A percentile compares a stretch with the other conserved stretches of the same genome.
Conservation (phyloP, 768 basidiomycete genomes). For the Termitomyces sp. region DNA sequence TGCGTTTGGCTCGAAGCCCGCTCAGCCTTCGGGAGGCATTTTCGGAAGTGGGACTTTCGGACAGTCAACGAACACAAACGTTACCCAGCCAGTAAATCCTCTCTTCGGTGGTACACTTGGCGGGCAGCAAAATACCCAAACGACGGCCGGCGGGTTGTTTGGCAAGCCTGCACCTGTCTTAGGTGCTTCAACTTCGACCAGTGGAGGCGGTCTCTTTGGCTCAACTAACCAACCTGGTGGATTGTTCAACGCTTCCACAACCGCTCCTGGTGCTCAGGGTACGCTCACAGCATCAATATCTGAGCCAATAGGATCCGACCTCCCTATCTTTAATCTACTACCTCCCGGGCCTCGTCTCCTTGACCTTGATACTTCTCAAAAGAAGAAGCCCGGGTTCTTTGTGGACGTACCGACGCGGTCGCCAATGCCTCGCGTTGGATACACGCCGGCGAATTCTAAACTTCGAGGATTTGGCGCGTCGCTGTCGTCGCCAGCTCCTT, state of each 20-base stretch:
- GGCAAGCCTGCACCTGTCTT: slow-evolving; percentile 41
- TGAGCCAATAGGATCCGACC: slow-evolving; percentile 69
- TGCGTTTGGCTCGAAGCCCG: slow-evolving; percentile 41
- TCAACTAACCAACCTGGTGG: slow-evolving; percentile 27
- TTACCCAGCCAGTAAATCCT: slow-evolving; percentile 19
- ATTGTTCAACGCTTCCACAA: slow-evolving; percentile 33
- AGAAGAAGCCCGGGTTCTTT: slow-evolving; percentile 76
- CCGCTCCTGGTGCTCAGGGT: slow-evolving; percentile 45
- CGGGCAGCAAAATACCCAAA: slow-evolving; percentile 34
- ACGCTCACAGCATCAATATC: slow-evolving; percentile 81
- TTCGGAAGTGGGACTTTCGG: slow-evolving; percentile 36
- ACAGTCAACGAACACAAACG: slow-evolving; percentile 18
- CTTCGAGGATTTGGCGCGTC: slow-evolving; percentile 65
- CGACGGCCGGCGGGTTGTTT: slow-evolving; percentile 46
- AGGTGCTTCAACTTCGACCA: slow-evolving; percentile 35
- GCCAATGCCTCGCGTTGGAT: slow-evolving; percentile 63
- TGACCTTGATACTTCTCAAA: slow-evolving; percentile 52
- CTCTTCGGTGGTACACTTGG: slow-evolving; percentile 51
- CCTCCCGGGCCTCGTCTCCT: slow-evolving; percentile 63
- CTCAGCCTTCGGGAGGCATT: slow-evolving; percentile 26
- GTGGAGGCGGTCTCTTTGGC: slow-evolving; percentile 34
- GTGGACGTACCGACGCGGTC: slow-evolving; percentile 72
- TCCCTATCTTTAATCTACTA: slow-evolving; percentile 72
- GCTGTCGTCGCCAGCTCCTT: slow-evolving; percentile 32
- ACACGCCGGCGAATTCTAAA: slow-evolving; percentile 61